Evolutionary conservation across 805 yeast species (phyloP).

Genomic region (Wickerhamomyces strasburgensis): DNA sequence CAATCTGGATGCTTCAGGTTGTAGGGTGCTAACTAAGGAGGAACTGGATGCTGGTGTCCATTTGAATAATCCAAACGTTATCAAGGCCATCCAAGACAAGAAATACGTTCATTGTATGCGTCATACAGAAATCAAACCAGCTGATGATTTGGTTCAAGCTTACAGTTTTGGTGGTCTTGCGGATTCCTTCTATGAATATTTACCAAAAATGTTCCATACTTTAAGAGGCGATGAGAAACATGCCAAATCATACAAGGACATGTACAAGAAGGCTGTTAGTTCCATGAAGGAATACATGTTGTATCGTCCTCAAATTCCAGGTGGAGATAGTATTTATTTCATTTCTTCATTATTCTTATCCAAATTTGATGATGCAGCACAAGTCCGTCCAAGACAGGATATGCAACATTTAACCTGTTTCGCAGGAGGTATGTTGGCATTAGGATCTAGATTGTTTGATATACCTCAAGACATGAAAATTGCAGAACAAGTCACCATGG

Average conservation of each 20-base stretch:
- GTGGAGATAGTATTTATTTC: conserved; percentile 32
- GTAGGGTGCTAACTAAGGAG: conserved; percentile 29
- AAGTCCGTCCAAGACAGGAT: conserved; percentile 27
- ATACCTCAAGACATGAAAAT: conserved; percentile 32
- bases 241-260: conserved; percentile 20
- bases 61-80: conserved; percentile 29
- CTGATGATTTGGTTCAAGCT: conserved; percentile 8
- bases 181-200: conserved; percentile 45
- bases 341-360: conserved; percentile 23
- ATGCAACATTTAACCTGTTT: conserved; percentile 48
- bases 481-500: conserved; percentile 42
- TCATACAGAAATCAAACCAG: conserved; percentile 20
- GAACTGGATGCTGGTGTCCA: conserved; percentile 31
- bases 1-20: conserved; percentile 47
- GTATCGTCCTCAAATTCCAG: conserved; percentile 41
- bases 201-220: conserved; percentile 43
- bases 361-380: conserved; percentile 14
- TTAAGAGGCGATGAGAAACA: conserved; percentile 34
- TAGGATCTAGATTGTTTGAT: conserved; percentile 39
- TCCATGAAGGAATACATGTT: conserved; percentile 38
- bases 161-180: conserved; percentile 38
- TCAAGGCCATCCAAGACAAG: conserved; percentile 31
- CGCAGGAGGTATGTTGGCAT: conserved; percentile 48
- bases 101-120: conserved; percentile 31
- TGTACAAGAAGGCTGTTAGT: conserved; percentile 33